phyloP scores from a whole-genome alignment of 805 yeast genomes.

The Barnettozyma botsteinii region DNA sequence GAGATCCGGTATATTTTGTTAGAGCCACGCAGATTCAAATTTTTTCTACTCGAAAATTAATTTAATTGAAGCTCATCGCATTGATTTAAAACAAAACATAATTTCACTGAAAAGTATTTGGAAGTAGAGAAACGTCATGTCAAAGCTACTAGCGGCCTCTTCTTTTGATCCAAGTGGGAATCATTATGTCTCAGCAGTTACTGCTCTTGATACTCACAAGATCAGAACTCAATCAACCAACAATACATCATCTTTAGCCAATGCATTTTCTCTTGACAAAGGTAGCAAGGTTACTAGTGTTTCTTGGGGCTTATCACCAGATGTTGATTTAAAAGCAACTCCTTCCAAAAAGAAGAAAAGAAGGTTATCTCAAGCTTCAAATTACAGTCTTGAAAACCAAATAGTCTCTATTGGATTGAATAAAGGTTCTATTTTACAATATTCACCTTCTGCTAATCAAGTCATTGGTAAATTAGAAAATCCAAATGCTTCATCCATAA shows the following conservation, averaged over 20 bases:
- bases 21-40: background rate
- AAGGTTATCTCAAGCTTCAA: constrained; percentile 16
- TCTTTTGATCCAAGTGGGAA: constrained; percentile 58
- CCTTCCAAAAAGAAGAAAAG: constrained; percentile 17
- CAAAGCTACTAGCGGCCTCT: constrained; percentile 15
- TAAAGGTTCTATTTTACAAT: constrained; percentile 58
- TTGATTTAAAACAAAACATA: background rate
- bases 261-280: constrained; percentile 49
- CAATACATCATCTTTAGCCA: constrained; percentile 32
- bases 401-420: constrained; percentile 58
- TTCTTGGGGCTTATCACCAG: constrained; percentile 42
- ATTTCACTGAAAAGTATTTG: background rate
- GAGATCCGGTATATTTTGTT: background rate
- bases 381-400: constrained; percentile 33
- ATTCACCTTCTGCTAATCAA: constrained; percentile 60
- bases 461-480: constrained; percentile 47
- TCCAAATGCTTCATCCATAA: constrained; percentile 40
- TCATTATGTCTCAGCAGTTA: constrained; percentile 56
- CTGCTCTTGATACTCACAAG: constrained; percentile 67
- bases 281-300: constrained; percentile 43
- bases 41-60: background rate
- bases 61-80: constrained; percentile 7
- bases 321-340: background rate
- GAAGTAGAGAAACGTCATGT: no score
- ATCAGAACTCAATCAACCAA: constrained; percentile 56